These are phyloP conservation scores for Rugonectria rugulosa DNA, from an alignment of 2,329 filamentous ascomycete genomes.

Conservation along the genomic window DNA sequence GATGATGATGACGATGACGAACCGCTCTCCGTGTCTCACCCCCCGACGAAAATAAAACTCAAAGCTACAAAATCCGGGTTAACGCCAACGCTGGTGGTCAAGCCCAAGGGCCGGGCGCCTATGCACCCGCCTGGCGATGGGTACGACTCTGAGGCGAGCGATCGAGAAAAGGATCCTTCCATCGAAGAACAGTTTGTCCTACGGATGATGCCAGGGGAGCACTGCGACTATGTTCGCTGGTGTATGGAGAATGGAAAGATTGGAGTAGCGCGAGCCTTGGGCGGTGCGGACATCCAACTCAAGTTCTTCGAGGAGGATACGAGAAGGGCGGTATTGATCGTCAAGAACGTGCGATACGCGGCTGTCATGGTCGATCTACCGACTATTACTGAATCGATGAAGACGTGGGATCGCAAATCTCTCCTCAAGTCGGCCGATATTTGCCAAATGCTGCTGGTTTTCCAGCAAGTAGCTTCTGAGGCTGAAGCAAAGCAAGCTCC, in stretches of 20 bases:
- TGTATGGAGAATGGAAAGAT: constrained; percentile 81
- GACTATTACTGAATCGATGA: constrained; percentile 89
- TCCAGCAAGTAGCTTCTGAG: constrained; percentile 71
- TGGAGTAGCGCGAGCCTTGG: constrained; percentile 67
- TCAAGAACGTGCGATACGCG: constrained; percentile 76
- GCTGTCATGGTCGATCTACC: constrained; percentile 84
- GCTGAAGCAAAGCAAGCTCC: constrained; percentile 70
- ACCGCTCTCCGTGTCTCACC: constrained; percentile 42
- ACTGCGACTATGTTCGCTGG: constrained; percentile 82
- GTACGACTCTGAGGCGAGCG: constrained; percentile 95
- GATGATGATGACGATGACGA: constrained; percentile 62
- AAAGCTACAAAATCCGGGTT: constrained; percentile 48
- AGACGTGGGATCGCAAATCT: constrained; percentile 87
- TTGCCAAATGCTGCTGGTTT: constrained; percentile 86
- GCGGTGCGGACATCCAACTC: constrained; percentile 80
- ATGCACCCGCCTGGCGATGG: constrained; percentile 81
- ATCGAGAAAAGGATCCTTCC: constrained; percentile 84
- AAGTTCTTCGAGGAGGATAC: constrained; percentile 80
- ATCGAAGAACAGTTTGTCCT: constrained; percentile 91
- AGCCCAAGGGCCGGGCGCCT: constrained; percentile 72
- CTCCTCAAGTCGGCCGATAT: constrained; percentile 92
- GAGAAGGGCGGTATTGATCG: constrained; percentile 74
- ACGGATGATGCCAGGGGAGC: constrained; percentile 84
- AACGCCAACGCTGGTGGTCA: constrained; percentile 56
- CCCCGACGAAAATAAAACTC: constrained; percentile 64